Conservation (phyloP, 352 stramenopile species). For the Peronosclerospora sorghi region DNA sequence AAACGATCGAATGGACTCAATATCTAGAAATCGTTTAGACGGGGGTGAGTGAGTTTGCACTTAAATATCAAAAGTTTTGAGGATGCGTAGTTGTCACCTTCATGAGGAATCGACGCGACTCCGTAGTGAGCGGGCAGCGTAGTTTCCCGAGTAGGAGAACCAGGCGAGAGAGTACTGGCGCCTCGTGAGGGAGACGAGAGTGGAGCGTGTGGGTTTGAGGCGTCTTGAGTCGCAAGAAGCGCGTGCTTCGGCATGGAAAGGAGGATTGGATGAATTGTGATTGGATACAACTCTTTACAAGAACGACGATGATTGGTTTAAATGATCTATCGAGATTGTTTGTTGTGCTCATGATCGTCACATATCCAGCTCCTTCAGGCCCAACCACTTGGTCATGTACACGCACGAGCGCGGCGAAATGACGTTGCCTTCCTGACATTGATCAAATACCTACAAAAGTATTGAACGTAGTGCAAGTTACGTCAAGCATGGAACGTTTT, state of each 20-base stretch:
- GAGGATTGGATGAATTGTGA: neutral
- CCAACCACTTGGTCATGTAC: conserved; percentile 87
- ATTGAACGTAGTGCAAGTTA: neutral
- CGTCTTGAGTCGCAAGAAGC: neutral
- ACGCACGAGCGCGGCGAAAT: conserved; percentile 86
- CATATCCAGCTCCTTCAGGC: conserved; percentile 82
- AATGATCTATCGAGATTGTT: conserved; percentile 10
- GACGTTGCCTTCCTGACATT: conserved; percentile 86
- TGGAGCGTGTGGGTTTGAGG: neutral
- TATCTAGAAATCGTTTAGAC: conserved; percentile 9
- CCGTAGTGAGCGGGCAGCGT: conserved; percentile 7
- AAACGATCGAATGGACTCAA: conserved; percentile 14
- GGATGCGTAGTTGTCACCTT: conserved; percentile 7
- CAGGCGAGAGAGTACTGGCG: conserved; percentile 4
- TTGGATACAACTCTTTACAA: conserved; percentile 4
- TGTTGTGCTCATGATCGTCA: conserved; percentile 13
- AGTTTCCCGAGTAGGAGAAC: conserved; percentile 5
- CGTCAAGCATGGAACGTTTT: conserved; percentile 6
- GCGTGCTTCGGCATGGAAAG: conserved; percentile 8
- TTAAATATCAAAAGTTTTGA: too few relatives aligned
- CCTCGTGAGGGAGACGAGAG: conserved; percentile 8
- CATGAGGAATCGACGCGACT: conserved; percentile 14
- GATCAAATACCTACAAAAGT: conserved; percentile 64
- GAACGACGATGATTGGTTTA: conserved; percentile 7
- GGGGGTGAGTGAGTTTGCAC: too few relatives aligned